Evolutionary conservation across 192 early-diverging fungal genomes (phyloP).

Genomic region (Borealophlyctis nickersoniae): DNA sequence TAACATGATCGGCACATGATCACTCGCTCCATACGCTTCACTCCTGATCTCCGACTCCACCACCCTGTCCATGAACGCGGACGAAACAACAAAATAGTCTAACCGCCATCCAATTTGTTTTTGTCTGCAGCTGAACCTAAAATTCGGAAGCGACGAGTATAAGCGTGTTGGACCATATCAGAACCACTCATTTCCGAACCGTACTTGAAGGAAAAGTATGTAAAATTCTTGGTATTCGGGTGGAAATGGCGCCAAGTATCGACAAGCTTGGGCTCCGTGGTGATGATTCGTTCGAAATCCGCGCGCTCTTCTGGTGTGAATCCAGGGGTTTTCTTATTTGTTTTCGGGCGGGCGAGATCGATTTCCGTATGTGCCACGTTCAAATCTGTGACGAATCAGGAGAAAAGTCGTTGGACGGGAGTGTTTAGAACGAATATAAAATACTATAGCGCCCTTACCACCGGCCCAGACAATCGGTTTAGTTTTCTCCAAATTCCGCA

Average conservation of each 20-base stretch:
- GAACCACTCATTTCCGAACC: too few species aligned
- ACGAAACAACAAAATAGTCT: slow-evolving; percentile 79
- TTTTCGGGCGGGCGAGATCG: slow-evolving; percentile 71
- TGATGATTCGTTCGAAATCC: slow-evolving; percentile 61
- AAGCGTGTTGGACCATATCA: too few species aligned
- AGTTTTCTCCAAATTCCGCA: slow-evolving; percentile 60
- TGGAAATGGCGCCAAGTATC: slow-evolving; percentile 74
- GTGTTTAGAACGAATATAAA: background rate
- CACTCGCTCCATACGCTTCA: slow-evolving; percentile 81
- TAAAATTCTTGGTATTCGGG: slow-evolving; percentile 67
- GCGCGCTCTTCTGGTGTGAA: slow-evolving; percentile 80
- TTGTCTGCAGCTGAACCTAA: slow-evolving; percentile 64
- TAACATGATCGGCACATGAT: slow-evolving; percentile 79
- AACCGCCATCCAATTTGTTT: slow-evolving; percentile 77
- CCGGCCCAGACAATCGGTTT: slow-evolving; percentile 80
- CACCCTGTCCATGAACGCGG: slow-evolving; percentile 56
- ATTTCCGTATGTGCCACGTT: slow-evolving; percentile 79
- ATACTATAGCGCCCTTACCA: slow-evolving; percentile 30
- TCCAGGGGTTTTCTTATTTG: slow-evolving; percentile 73
- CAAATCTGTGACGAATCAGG: slow-evolving; percentile 54
- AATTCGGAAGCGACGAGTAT: too few species aligned
- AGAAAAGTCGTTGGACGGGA: background rate
- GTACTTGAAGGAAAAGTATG: slow-evolving; percentile 79
- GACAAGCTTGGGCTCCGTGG: slow-evolving; percentile 47
- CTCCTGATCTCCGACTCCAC: slow-evolving; percentile 55